phyloP scores from a whole-genome alignment of 257 asterid genomes.

The Buddleja alternifolia region DNA sequence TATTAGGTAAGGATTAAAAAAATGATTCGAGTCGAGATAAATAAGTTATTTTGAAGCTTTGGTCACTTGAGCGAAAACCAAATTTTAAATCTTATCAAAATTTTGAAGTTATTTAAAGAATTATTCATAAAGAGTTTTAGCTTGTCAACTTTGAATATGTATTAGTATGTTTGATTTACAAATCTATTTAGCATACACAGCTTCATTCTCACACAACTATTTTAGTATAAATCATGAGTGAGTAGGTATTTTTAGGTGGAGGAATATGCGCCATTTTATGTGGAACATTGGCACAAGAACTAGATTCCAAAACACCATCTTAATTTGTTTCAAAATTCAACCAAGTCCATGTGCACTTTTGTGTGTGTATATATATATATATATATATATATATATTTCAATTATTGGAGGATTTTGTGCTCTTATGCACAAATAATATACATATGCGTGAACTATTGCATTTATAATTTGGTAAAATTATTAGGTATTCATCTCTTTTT shows the following conservation, averaged over 20 bases:
- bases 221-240: background rate
- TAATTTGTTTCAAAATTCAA: slow-evolving; percentile 25
- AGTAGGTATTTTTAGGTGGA: slow-evolving; percentile 38
- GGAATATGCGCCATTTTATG: slow-evolving; percentile 47
- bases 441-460: no score
- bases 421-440: no score
- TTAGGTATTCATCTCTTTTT: no score
- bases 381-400: background rate
- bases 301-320: slow-evolving; percentile 38
- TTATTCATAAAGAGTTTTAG: no score
- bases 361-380: no score
- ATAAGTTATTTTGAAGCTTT: no score
- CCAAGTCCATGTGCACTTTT: slow-evolving; percentile 28
- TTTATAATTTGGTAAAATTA: no score
- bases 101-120: no score
- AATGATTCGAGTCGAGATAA: background rate
- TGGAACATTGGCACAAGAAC: slow-evolving; percentile 48
- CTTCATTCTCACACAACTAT: slow-evolving; percentile 24
- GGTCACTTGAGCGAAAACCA: no score
- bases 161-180: no score
- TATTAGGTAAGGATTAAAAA: background rate
- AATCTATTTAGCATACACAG: background rate
- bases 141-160: no score
- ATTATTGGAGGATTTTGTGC: background rate
- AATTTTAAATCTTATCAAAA: no score